Conservation (phyloP, 2,329 filamentous ascomycete genomes). For the Alternaria ethzedia region DNA sequence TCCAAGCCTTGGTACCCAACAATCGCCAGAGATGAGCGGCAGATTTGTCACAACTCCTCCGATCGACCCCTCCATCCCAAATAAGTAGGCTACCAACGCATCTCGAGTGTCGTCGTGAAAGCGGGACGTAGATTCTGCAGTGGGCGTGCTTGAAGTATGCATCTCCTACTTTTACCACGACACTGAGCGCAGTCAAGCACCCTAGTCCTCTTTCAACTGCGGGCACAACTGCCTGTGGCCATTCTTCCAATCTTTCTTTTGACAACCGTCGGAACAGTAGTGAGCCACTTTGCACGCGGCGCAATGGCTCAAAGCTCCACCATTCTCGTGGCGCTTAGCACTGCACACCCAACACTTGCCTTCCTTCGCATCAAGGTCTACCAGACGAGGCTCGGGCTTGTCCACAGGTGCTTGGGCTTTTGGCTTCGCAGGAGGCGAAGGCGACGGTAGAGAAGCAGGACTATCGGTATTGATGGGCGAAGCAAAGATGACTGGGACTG, state of each 20-base stretch:
- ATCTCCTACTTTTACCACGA: neutral
- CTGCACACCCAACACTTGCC: constrained; percentile 17
- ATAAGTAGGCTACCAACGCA: neutral
- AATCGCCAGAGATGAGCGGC: constrained; percentile 60
- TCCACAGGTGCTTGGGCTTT: neutral
- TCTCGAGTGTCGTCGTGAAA: neutral
- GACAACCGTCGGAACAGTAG: neutral
- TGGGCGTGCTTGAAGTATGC: neutral
- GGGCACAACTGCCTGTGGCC: neutral
- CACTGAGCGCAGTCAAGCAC: neutral
- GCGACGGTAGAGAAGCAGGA: neutral
- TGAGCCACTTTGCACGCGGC: neutral
- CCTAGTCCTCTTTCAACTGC: neutral
- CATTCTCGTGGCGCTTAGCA: constrained; percentile 49
- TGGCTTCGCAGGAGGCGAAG: neutral
- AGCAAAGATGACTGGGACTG: neutral
- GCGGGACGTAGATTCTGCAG: neutral
- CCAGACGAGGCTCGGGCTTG: neutral
- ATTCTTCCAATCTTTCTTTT: neutral
- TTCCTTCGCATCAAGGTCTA: constrained; percentile 6
- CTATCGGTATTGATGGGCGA: neutral
- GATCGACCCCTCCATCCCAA: neutral
- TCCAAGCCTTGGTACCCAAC: constrained; percentile 52
- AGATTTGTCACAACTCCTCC: constrained; percentile 49
- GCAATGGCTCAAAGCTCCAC: neutral